Evolutionary conservation across 257 asterid genomes (phyloP), one percentile per base, ranked within the genome.

Genomic region (Schizonepeta tenuifolia): DNA sequence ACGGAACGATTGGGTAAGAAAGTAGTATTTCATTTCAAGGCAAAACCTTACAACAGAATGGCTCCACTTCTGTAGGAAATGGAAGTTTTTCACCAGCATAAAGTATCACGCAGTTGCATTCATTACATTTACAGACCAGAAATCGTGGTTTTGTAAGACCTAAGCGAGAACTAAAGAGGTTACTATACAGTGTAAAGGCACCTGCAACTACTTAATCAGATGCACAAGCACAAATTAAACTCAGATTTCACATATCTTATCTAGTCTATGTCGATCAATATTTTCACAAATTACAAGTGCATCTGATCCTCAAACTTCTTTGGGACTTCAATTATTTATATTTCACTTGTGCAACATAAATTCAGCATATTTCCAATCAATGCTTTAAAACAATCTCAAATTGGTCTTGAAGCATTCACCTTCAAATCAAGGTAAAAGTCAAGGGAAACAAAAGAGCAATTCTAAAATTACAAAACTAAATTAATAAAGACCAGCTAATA

Each of bases 281-380:
- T 65, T 62, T 6, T 40, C 58, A 40, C n/a, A 59, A 53, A 56
- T 54, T 63, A 33, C 9, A 20, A 43, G 9, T 58, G 60, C 49
- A 71, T 60, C 67, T 22, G 65, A 61, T 72, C 67, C 70, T 71
- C 66, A 17, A 28, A 46, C 44, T 15, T 64, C 21, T 35, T 63
- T 12, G 12, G 8, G 51, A 65, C 50, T 46, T 14, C 2, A 28
- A 2, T 18, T 5, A n/a, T 47, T 15, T 28, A 2, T 8, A 40
- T 58, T 64, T 53, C 21, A 43, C 61, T 74, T 58, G 41, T 33
- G 35, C 50, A 38, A 54, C 24, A 38, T 54, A 49, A 71, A 60
- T 70, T 66, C 63, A 75, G 74, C 59, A 70, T 65, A 33, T 56
- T 20, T 14, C 5, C 24, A 71, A 54, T 38, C 61, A 61, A 75